phyloP scores from a whole-genome alignment of 2,329 filamentous ascomycete species.

The Hymenotorrendiella dingleyae region DNA sequence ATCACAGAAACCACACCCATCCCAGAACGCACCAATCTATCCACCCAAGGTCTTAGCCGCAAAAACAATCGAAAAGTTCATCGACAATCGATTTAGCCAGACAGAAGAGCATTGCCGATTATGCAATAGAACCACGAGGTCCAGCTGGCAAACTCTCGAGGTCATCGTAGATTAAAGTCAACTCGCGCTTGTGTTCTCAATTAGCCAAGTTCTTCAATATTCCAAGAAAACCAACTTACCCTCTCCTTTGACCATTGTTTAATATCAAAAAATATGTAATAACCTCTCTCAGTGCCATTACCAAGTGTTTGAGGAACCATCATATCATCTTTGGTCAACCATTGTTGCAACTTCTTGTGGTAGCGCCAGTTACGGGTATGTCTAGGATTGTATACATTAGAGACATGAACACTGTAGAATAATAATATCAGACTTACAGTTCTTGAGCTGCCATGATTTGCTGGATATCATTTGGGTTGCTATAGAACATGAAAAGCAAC shows the following conservation, averaged over 20 bases:
- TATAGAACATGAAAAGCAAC: conserved; percentile 65
- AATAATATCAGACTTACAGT: conserved; percentile 41
- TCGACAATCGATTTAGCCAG: conserved; percentile 7
- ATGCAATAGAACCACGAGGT: conserved; percentile 15
- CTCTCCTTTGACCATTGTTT: conserved; percentile 57
- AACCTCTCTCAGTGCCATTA: conserved; percentile 55
- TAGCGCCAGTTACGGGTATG: conserved; percentile 62
- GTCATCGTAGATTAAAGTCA: conserved; percentile 56
- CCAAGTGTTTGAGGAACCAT: conserved; percentile 57
- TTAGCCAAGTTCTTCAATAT: conserved; percentile 13
- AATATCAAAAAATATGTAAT: conserved; percentile 61
- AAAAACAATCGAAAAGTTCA: not conserved
- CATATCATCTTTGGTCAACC: conserved; percentile 62
- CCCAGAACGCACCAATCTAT: not conserved
- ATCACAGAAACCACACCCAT: not conserved
- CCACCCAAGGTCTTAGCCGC: conserved; percentile 1
- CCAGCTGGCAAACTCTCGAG: conserved; percentile 42
- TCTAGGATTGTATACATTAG: conserved; percentile 32
- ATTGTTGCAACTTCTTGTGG: conserved; percentile 61
- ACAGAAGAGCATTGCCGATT: too few species aligned
- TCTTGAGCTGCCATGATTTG: conserved; percentile 59
- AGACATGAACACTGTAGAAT: not conserved
- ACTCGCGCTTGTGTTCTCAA: conserved; percentile 43
- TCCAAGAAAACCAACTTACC: conserved; percentile 37
- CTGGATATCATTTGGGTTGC: conserved; percentile 55